These are phyloP conservation scores for Trichosporon sp. DNA, from an alignment of 1,284 basidiomycete species.

Conservation along the genomic window DNA sequence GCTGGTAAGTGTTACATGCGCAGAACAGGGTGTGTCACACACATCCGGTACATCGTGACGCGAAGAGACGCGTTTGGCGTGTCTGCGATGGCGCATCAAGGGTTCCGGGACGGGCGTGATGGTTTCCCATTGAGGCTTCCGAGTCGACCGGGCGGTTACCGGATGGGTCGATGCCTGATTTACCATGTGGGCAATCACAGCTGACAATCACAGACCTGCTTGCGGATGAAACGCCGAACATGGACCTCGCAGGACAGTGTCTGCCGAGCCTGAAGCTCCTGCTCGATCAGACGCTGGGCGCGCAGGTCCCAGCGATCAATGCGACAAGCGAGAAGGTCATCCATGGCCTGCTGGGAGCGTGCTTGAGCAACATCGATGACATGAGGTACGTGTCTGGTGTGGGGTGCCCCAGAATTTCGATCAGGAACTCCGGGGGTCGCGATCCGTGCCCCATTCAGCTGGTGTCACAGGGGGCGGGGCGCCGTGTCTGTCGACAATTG, in stretches of 20 bases:
- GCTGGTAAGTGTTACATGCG: slow-evolving; percentile 55
- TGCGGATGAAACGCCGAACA: slow-evolving; percentile 71
- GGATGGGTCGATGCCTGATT: background rate
- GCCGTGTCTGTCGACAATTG: background rate
- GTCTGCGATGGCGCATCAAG: background rate
- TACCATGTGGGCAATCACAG: background rate
- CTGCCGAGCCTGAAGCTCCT: slow-evolving; percentile 72
- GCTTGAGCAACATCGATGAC: slow-evolving; percentile 79
- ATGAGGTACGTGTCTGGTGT: slow-evolving; percentile 64
- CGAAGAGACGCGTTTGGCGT: background rate
- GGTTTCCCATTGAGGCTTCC: background rate
- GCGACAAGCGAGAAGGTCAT: slow-evolving; percentile 55
- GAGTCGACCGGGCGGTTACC: background rate
- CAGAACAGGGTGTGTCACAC: background rate
- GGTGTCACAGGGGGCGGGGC: background rate
- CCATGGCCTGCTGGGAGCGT: slow-evolving; percentile 80
- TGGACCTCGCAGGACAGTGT: slow-evolving; percentile 73
- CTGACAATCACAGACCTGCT: slow-evolving; percentile 60
- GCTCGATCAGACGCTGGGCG: slow-evolving; percentile 54
- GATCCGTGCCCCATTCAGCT: background rate
- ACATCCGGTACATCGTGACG: background rate
- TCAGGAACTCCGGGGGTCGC: background rate
- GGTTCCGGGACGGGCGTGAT: background rate
- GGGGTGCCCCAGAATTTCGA: background rate
- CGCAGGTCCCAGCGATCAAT: slow-evolving; percentile 34